Evolutionary conservation across 176 grass and related monocot genomes (phyloP), one percentile per base, ranked within the genome.

Genomic region (Typha latifolia): DNA sequence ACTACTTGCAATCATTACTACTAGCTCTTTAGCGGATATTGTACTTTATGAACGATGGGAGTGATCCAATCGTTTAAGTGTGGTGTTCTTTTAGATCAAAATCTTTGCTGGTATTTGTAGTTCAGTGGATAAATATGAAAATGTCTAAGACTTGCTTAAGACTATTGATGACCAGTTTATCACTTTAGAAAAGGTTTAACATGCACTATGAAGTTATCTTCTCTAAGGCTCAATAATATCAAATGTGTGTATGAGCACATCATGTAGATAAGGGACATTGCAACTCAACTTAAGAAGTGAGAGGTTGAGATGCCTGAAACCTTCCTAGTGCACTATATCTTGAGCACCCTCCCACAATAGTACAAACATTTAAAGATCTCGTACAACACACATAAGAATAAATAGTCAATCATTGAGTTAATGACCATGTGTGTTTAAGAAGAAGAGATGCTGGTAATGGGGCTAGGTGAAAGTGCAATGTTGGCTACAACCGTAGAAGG

Each of bases 241-340:
- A 34, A 34, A 3, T 1, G 32, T 34, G 32, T 4, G 11, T 47
- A 0, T 71, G 18, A 71, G n/a, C 48, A 71, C 20, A 71, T 59
- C n/a, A 71, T 71, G 20, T 0, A 71, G 12, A 71, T 71, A 49
- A 19, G 20, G 4, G 49, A 71, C 1, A 51, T 34, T 59, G 49
- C 4, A 1, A 0, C 63, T 48, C 63, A 67, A 66, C 20, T 76
- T 2, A 26, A 26, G 24, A 26, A 26, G 2, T 26, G 0, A 26
- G 24, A 26, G 24, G 24, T 26, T 26, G 24, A 26, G 24, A 64
- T 62, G 10, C 27, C 19, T 0, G n/a, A 62, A 26, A 23, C n/a
- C n/a, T n/a, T n/a, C n/a, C n/a, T n/a, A n/a, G 59, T 62, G 14
- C 19, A 62, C 1, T 62, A 62, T 23, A 62, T 62, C 16, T 15